Conservation (phyloP, 163 green algal genomes). For the Chloroidium sp. region DNA sequence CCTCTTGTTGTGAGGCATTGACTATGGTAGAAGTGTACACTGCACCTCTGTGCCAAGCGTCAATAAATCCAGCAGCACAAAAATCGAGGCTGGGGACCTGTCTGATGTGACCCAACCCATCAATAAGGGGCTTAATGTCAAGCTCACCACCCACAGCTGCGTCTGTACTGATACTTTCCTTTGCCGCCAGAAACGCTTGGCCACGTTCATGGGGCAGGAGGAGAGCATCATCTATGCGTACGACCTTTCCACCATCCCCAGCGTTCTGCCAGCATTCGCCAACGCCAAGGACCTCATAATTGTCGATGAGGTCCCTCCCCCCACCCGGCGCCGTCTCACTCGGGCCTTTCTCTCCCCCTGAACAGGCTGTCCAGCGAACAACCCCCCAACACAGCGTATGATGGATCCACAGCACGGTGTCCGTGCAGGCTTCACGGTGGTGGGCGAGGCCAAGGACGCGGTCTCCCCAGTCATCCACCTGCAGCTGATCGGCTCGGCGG, state of each 20-base stretch:
- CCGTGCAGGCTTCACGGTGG: background rate
- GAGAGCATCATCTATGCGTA: conserved; percentile 97
- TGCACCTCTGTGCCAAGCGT: too few relatives aligned
- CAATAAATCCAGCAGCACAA: too few relatives aligned
- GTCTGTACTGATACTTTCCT: conserved; percentile 1
- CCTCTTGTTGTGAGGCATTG: too few relatives aligned
- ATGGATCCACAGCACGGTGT: background rate
- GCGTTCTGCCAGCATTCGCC: conserved; percentile 89
- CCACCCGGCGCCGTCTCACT: background rate
- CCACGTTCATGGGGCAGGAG: conserved; percentile 75
- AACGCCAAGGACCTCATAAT: conserved; percentile 88
- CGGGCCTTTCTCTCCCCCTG: background rate
- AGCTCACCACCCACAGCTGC: background rate
- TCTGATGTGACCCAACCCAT: too few relatives aligned
- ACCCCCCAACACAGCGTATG: background rate
- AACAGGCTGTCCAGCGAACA: background rate
- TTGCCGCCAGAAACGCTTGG: conserved; percentile 38
- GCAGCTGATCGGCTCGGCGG: background rate
- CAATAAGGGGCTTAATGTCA: too few relatives aligned
- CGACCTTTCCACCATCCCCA: conserved; percentile 83
- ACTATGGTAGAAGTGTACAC: too few relatives aligned
- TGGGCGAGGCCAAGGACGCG: background rate
- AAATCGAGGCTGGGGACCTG: too few relatives aligned
- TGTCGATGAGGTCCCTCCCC: conserved; percentile 50
- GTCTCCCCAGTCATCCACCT: background rate